Evolutionary conservation across 768 basidiomycete genomes (phyloP).

Genomic region (Rhizopogon rudus): DNA sequence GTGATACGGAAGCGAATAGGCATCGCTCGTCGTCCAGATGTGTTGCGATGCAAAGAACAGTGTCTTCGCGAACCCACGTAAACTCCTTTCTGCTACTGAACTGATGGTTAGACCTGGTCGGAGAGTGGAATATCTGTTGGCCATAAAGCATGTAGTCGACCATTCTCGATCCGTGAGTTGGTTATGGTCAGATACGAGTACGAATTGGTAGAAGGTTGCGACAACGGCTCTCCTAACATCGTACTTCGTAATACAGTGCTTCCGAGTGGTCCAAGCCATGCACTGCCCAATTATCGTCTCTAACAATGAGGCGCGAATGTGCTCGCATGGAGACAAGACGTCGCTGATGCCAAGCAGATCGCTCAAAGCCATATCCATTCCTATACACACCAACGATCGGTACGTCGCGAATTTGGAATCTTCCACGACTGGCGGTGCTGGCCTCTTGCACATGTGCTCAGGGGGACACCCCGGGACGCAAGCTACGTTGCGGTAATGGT

Average conservation of each 20-base stretch:
- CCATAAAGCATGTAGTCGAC: neutral
- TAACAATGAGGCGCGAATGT: neutral
- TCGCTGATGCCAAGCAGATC: neutral
- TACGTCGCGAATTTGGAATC: no score
- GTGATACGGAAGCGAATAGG: neutral
- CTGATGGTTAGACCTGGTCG: no score
- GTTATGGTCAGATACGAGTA: neutral
- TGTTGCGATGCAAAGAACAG: constrained; percentile 6
- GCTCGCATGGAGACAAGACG: neutral
- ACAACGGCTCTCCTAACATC: no score
- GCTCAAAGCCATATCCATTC: neutral
- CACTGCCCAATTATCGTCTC: neutral
- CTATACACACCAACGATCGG: no score
- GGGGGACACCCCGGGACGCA: no score
- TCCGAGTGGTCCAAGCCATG: neutral
- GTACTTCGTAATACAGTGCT: no score
- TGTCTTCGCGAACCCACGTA: neutral
- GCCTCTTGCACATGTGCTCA: no score
- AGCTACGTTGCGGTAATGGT: no score
- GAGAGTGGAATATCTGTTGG: neutral
- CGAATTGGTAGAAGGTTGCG: neutral
- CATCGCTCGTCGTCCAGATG: constrained; percentile 19
- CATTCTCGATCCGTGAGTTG: neutral
- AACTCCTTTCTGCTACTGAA: neutral
- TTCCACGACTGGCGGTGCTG: no score